Evolutionary conservation across 208 protist genomes (phyloP).

Genomic region (Chromosphaera perkinsii): DNA sequence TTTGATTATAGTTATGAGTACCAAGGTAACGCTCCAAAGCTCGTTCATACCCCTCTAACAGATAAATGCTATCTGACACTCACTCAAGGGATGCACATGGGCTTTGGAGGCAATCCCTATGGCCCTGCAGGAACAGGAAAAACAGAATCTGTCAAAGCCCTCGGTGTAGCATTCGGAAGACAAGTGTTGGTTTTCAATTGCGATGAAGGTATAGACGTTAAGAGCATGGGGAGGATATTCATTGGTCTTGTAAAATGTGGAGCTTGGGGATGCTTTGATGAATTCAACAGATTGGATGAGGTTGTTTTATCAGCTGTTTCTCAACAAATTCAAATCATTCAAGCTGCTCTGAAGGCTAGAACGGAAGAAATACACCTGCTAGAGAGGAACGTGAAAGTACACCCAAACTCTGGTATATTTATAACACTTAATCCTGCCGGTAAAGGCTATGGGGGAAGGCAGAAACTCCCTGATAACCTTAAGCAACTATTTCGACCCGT

Average conservation of each 20-base stretch:
- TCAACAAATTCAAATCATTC: conserved; percentile 97
- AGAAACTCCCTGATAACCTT: conserved; percentile 97
- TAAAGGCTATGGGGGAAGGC: conserved; percentile 96
- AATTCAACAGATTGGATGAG: conserved; percentile 99
- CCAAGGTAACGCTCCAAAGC: conserved; percentile 84
- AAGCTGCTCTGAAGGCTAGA: conserved; percentile 72
- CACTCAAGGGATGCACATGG: conserved; percentile 90
- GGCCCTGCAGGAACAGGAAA: conserved; percentile 96
- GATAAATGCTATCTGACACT: conserved; percentile 97
- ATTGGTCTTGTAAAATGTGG: conserved; percentile 95
- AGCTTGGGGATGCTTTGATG: conserved; percentile 99
- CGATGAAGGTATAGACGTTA: conserved; percentile 97
- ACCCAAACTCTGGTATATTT: conserved; percentile 92
- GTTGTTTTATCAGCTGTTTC: conserved; percentile 97
- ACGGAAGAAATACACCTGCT: no score
- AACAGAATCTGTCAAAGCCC: conserved; percentile 97
- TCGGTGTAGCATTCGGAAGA: conserved; percentile 91
- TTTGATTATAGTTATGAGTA: conserved; percentile 98
- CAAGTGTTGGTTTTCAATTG: conserved; percentile 99
- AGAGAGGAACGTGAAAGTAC: conserved; percentile 74
- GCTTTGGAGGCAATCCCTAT: conserved; percentile 93
- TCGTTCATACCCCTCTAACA: conserved; percentile 98
- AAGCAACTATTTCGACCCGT: conserved; percentile 98
- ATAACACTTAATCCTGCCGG: conserved; percentile 99
- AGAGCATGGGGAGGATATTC: conserved; percentile 96